A percentile compares a stretch with the other conserved stretches of the same genome.
phyloP scores from a whole-genome alignment of 768 basidiomycete genomes.

The Lanmaoa pseudosensibilis region DNA sequence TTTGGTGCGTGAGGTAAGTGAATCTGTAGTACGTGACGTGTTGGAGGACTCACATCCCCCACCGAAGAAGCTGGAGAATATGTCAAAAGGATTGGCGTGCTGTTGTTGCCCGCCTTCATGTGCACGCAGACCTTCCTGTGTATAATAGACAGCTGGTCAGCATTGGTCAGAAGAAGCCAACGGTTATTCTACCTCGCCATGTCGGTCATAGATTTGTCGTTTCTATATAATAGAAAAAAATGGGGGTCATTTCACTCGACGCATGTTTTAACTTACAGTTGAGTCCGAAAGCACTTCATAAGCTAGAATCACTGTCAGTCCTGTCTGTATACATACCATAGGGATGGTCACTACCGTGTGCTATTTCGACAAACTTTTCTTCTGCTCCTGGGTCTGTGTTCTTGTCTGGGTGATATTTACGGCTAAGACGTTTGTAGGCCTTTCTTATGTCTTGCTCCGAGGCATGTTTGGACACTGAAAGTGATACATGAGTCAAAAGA shows the following conservation, averaged over 20 bases:
- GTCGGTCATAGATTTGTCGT: constrained; percentile 89
- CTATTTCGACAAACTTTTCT: constrained; percentile 86
- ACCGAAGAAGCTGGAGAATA: constrained; percentile 93
- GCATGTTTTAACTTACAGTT: constrained; percentile 48
- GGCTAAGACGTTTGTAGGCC: constrained; percentile 87
- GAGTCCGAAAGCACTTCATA: constrained; percentile 94
- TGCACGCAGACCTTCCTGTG: constrained; percentile 85
- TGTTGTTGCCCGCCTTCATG: constrained; percentile 82
- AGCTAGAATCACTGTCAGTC: constrained; percentile 44
- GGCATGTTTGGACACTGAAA: constrained; percentile 66
- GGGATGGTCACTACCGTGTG: constrained; percentile 62
- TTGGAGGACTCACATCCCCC: constrained; percentile 59
- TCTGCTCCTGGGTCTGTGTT: constrained; percentile 84
- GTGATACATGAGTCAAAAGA: constrained; percentile 25
- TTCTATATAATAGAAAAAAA: constrained; percentile 51
- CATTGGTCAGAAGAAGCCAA: neutral
- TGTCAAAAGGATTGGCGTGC: constrained; percentile 87
- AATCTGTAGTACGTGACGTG: neutral
- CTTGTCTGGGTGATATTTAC: constrained; percentile 94
- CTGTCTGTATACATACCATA: neutral
- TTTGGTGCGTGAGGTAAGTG: constrained; percentile 6
- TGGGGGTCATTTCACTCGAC: neutral
- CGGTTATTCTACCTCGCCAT: constrained; percentile 68
- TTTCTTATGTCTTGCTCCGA: constrained; percentile 88
- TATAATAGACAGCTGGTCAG: constrained; percentile 13